Conservation (phyloP, 2,329 filamentous ascomycete genomes). For the Aspergillus eucalypticola region DNA sequence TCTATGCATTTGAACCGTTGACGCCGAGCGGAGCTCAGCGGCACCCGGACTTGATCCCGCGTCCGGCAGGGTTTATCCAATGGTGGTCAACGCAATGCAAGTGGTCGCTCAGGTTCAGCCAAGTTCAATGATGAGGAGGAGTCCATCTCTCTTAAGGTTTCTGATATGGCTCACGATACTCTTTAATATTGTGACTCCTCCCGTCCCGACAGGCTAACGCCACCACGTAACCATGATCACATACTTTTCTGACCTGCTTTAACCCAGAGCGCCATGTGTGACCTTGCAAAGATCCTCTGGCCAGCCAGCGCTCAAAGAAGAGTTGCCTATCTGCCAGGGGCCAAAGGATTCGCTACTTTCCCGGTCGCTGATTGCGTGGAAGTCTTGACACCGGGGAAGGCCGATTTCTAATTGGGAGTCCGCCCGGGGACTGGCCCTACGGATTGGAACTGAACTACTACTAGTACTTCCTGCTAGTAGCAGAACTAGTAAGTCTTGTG, state of each 20-base stretch:
- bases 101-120: neutral
- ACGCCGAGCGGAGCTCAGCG: slow-evolving; percentile 3
- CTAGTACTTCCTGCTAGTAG: too few species aligned
- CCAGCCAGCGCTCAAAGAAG: neutral
- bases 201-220: neutral
- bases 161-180: neutral
- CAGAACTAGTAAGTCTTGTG: too few species aligned
- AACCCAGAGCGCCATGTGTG: slow-evolving; percentile 17
- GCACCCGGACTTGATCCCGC: slow-evolving; percentile 6
- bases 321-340: slow-evolving; percentile 16
- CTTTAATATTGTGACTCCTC: neutral
- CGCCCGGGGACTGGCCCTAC: neutral
- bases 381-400: neutral
- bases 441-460: neutral
- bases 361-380: neutral
- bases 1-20: slow-evolving; percentile 16
- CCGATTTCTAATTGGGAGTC: neutral
- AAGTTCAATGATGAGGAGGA: too few species aligned
- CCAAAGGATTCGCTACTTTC: neutral
- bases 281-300: neutral
- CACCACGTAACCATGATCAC: slow-evolving; percentile 11
- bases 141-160: neutral
- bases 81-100: neutral
- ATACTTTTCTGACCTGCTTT: slow-evolving; percentile 3
- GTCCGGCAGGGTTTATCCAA: slow-evolving; percentile 2